These are phyloP conservation scores for Avena insularis DNA, from an alignment of 176 grass and related monocot species.

Conservation along the genomic window DNA sequence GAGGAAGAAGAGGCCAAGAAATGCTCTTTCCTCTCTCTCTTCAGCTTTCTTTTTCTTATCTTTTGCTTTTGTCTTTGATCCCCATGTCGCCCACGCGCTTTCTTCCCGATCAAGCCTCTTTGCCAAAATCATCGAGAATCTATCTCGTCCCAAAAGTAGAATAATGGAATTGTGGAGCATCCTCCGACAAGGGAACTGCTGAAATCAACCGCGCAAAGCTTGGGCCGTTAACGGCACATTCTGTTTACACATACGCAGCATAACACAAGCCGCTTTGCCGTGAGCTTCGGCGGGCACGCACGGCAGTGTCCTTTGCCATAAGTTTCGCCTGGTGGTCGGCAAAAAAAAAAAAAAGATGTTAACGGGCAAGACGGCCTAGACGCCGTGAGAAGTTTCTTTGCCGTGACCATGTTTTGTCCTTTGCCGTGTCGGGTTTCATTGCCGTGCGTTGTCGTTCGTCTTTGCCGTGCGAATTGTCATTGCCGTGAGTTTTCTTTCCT, in stretches of 20 bases:
- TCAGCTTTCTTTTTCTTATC: not conserved
- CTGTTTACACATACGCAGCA: not conserved
- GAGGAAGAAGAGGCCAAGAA: slow-evolving; percentile 44
- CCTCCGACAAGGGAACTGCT: not conserved
- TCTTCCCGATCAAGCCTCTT: slow-evolving; percentile 47
- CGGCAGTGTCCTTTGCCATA: too few relatives aligned
- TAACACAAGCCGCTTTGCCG: not conserved
- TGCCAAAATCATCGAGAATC: slow-evolving; percentile 18
- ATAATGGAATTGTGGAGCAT: not conserved
- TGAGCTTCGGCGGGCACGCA: too few relatives aligned
- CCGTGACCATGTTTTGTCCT: too few relatives aligned
- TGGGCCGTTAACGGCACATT: not conserved
- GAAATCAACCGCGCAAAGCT: slow-evolving; percentile 1
- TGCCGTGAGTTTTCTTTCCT: too few relatives aligned
- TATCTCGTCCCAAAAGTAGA: not conserved
- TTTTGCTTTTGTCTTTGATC: slow-evolving; percentile 68
- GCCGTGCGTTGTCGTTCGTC: too few relatives aligned
- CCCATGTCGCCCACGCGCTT: slow-evolving; percentile 41
- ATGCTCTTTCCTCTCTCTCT: slow-evolving; percentile 29
- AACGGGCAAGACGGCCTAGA: too few relatives aligned
- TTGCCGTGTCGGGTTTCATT: too few relatives aligned
- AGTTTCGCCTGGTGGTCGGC: too few relatives aligned
- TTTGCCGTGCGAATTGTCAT: too few relatives aligned
- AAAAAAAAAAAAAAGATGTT: too few relatives aligned
- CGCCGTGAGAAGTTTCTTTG: too few relatives aligned